Evolutionary conservation across 2,329 filamentous ascomycete genomes (phyloP), one percentile per base, ranked within the genome.

Genomic region (Lecanosticta acicola): DNA sequence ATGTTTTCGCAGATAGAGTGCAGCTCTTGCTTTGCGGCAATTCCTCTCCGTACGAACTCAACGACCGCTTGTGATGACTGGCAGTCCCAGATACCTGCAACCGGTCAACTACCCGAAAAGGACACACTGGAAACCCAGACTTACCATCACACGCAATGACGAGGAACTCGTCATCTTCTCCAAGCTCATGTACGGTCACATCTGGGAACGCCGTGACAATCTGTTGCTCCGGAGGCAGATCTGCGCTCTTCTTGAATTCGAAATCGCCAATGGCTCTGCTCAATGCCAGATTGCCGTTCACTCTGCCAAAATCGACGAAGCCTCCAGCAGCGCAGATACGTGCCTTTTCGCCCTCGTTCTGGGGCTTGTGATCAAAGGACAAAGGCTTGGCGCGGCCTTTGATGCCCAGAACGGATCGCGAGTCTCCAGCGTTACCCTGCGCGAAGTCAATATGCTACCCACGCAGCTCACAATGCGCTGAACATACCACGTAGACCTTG

Each of bases 211-310:
- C 93, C 13, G 93, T 98, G 35, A 98, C 93, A 57, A 98, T 97
- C 70, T 98, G 93, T 66, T 94, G 87, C 73, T 98, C 93, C n/a
- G 93, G 93, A 2, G 91, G 84, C 39, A 98, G 81, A 64, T 96
- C 90, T 59, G 91, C 87, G 68, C 89, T 95, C 79, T 97, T 97
- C 79, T 98, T 98, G 79, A 98, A 98, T 68, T 98, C 93, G 65
- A 98, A 98, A 69, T 98, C 93, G 59, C 93, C 93, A 68, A 98
- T 96, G 60, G 93, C 93, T 68, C 93, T 86, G 52, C 93, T 98
- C 51, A 98, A 77, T 38, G 93, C 93, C 37, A 98, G 81, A 69
- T 98, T 98, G 66, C 93, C 93, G 68, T 98, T 98, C 60, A 98
- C 93, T 65, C 93, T 87, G 54, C 93, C 93, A 66, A 97, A 98